phyloP scores from a whole-genome alignment of 1,284 basidiomycete species.

The Bjerkandera adusta region DNA sequence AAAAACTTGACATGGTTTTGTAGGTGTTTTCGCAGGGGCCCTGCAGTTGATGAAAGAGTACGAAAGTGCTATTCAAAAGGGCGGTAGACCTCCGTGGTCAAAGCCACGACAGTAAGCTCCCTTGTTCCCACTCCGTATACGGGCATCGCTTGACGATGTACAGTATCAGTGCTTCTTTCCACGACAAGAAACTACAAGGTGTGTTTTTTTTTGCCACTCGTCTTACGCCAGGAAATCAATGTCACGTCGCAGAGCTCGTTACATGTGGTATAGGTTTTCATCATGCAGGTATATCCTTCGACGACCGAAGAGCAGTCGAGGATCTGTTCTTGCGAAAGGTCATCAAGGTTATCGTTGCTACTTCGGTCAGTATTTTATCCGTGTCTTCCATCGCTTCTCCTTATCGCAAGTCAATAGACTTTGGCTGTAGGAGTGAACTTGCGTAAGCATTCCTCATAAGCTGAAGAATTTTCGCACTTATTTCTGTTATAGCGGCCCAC shows the following conservation, averaged over 20 bases:
- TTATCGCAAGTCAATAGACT: slow-evolving; percentile 59
- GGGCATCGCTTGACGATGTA: background rate
- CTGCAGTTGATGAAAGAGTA: slow-evolving; percentile 74
- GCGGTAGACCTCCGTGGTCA: slow-evolving; percentile 62
- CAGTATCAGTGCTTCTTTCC: slow-evolving; percentile 54
- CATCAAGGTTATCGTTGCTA: slow-evolving; percentile 70
- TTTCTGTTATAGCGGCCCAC: slow-evolving; percentile 56
- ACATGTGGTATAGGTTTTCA: slow-evolving; percentile 77
- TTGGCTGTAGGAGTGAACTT: slow-evolving; percentile 88
- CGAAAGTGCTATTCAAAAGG: slow-evolving; percentile 49
- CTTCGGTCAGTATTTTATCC: slow-evolving; percentile 57
- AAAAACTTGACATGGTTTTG: slow-evolving; percentile 2
- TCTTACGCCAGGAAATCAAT: background rate
- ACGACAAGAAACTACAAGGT: slow-evolving; percentile 65
- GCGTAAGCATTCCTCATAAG: slow-evolving; percentile 44
- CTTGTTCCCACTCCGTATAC: slow-evolving; percentile 1
- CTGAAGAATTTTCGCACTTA: background rate
- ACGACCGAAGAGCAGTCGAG: slow-evolving; percentile 73
- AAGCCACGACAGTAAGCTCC: slow-evolving; percentile 44
- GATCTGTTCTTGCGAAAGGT: slow-evolving; percentile 63
- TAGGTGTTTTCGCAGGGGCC: slow-evolving; percentile 72
- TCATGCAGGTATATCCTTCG: slow-evolving; percentile 78
- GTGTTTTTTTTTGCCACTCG: slow-evolving; percentile 15
- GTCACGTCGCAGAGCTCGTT: slow-evolving; percentile 48
- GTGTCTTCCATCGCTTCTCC: too few relatives aligned